Evolutionary conservation across 345 rosid genomes (phyloP).

Genomic region (Gossypium sturtianum): DNA sequence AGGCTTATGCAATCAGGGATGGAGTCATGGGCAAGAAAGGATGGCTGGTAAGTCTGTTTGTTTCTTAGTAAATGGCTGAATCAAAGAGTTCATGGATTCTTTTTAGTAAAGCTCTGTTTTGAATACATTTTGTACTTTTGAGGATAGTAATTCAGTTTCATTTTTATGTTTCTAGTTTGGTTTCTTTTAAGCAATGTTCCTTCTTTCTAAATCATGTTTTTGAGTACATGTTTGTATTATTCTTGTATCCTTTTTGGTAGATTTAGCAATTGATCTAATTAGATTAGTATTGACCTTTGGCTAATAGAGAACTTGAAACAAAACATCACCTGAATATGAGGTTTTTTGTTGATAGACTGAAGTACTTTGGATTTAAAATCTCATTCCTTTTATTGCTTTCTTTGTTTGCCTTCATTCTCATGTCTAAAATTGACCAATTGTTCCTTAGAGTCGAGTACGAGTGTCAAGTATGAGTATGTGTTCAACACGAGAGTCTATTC

Average conservation of each 20-base stretch:
- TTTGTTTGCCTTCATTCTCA: neutral
- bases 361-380: neutral
- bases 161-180: neutral
- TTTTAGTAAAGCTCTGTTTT: neutral
- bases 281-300: neutral
- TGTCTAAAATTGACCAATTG: neutral
- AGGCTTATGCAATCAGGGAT: slow-evolving; percentile 75
- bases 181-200: neutral
- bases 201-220: neutral
- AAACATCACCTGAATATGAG: neutral
- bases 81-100: neutral
- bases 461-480: neutral
- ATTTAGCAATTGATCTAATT: neutral
- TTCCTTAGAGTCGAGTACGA: neutral
- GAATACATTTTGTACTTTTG: neutral
- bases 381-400: neutral
- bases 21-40: slow-evolving; percentile 87
- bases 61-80: slow-evolving; percentile 6
- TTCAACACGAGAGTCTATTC: neutral
- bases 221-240: neutral
- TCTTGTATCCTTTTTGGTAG: neutral
- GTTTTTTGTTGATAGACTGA: neutral
- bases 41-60: slow-evolving; percentile 69
- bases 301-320: neutral
- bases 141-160: neutral